These are phyloP conservation scores for Prunus campanulata DNA, from an alignment of 306 rosid genomes.

Conservation along the genomic window DNA sequence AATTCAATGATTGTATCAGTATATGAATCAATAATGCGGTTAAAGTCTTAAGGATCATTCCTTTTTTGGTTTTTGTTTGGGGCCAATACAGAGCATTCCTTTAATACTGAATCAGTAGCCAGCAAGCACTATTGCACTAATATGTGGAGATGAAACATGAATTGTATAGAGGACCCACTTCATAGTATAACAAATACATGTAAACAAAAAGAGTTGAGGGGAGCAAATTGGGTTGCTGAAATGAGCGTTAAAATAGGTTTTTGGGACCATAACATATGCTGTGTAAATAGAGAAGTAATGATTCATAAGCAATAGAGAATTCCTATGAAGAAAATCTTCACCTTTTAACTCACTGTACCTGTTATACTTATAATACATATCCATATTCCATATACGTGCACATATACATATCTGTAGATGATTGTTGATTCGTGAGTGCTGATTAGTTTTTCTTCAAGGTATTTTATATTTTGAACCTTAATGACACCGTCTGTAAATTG, in stretches of 20 bases:
- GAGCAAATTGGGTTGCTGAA: no score
- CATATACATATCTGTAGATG: not conserved
- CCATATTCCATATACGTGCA: not conserved
- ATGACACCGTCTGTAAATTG: slow-evolving; percentile 4
- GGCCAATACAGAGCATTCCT: no score
- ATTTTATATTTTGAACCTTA: not conserved
- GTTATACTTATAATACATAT: not conserved
- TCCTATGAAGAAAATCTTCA: not conserved
- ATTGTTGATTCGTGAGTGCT: not conserved
- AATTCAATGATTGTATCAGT: no score
- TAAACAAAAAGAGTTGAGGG: no score
- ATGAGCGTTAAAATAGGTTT: not conserved
- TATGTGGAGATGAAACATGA: no score
- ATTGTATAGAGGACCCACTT: no score
- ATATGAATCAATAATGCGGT: no score
- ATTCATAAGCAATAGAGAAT: not conserved
- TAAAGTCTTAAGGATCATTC: no score
- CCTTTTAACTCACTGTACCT: not conserved
- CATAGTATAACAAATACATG: no score
- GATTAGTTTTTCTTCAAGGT: not conserved
- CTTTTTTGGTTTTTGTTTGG: no score
- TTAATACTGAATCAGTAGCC: no score
- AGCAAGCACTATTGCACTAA: no score
- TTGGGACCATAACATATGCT: not conserved
- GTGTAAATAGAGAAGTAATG: not conserved